Evolutionary conservation across 129 eudicot species (phyloP).

Genomic region (Kitagawia praeruptora): DNA sequence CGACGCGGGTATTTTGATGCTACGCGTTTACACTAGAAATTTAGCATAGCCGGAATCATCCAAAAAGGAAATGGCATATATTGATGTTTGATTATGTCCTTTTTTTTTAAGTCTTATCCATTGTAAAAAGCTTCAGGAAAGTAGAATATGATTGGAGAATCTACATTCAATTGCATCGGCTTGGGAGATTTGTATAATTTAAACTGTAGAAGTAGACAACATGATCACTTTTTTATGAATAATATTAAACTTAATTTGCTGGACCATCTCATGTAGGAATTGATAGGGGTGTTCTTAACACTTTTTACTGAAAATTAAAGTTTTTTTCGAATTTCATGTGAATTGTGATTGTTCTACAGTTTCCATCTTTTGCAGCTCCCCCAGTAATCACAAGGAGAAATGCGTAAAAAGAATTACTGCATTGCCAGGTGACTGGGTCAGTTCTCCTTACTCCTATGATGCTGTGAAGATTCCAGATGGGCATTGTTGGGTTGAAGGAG

Average conservation of each 20-base stretch:
- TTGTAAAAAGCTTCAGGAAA: neutral
- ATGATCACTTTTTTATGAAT: neutral
- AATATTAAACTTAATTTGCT: neutral
- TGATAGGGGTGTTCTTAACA: neutral
- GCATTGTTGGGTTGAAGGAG: constrained; percentile 99
- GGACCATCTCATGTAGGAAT: neutral
- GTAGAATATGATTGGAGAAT: neutral
- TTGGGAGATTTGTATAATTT: neutral
- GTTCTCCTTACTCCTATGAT: constrained; percentile 39
- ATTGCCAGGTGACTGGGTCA: constrained; percentile 88
- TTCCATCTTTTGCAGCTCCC: constrained; percentile 50
- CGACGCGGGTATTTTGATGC: neutral
- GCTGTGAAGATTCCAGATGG: constrained; percentile 74
- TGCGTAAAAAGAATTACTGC: constrained; percentile 66
- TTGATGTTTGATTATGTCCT: neutral
- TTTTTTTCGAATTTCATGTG: neutral
- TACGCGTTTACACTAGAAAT: neutral
- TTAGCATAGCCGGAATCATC: neutral
- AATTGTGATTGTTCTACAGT: constrained; percentile 15
- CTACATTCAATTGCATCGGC: neutral
- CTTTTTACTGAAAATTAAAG: neutral
- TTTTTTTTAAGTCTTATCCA: neutral
- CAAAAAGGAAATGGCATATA: neutral
- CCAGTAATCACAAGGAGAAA: constrained; percentile 63
- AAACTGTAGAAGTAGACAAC: neutral